Percentiles rank a stretch among this genome's conserved stretches.
These are phyloP conservation scores for Aphanomyces astaci DNA, from an alignment of 352 stramenopile genomes.

Conservation along the genomic window DNA sequence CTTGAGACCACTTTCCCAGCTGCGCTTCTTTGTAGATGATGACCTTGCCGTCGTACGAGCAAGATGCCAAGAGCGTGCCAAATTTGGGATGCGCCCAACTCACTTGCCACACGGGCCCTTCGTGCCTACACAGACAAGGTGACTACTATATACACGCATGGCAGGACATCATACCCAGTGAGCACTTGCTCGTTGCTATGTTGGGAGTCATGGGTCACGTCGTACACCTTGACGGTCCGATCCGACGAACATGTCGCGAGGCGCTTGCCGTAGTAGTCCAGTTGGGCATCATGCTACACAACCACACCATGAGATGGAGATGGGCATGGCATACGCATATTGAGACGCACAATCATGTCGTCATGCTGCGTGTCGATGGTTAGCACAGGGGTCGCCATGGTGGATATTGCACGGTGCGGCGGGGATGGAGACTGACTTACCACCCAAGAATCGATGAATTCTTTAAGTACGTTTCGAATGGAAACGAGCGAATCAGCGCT, in stretches of 20 bases:
- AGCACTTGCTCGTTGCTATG: constrained; percentile 81
- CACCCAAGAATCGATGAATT: constrained; percentile 2
- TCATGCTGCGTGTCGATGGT: constrained; percentile 97
- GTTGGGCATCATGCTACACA: constrained; percentile 92
- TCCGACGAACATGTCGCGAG: constrained; percentile 98
- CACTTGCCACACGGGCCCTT: constrained; percentile 97
- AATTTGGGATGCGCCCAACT: constrained; percentile 98
- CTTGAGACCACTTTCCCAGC: constrained; percentile 89
- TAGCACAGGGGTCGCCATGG: constrained; percentile 77
- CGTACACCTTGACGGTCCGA: constrained; percentile 96
- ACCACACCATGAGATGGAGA: constrained; percentile 24
- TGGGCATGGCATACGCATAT: background rate
- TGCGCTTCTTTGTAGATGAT: constrained; percentile 94
- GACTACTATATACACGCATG: background rate
- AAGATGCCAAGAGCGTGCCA: constrained; percentile 92
- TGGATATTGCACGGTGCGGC: constrained; percentile 23
- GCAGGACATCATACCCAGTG: constrained; percentile 43
- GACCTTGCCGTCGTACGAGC: constrained; percentile 96
- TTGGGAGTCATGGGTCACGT: constrained; percentile 87
- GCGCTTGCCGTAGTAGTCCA: constrained; percentile 99
- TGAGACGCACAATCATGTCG: constrained; percentile 88
- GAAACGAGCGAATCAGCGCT: background rate
- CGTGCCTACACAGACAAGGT: constrained; percentile 56
- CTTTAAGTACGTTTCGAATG: constrained; percentile 20
- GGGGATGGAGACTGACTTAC: constrained; percentile 20